These are phyloP conservation scores for Mycena albidolilacea DNA, from an alignment of 768 basidiomycete species.

Conservation along the genomic window DNA sequence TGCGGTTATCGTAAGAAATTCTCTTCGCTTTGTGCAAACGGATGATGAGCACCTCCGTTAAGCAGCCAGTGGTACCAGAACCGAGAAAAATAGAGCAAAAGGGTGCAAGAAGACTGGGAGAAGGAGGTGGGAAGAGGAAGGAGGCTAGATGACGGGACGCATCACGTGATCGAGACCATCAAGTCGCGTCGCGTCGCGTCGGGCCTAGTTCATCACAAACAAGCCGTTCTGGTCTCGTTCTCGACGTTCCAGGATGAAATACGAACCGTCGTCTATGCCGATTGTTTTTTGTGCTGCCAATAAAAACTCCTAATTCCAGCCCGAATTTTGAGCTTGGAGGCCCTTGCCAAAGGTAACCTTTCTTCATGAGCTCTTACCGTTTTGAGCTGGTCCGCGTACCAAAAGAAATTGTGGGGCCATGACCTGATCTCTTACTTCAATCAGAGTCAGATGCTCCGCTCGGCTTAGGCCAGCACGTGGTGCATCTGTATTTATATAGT, in stretches of 20 bases:
- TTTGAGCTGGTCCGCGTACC: no score
- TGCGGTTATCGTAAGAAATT: background rate
- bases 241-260: no score
- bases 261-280: no score
- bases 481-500: slow-evolving; percentile 11
- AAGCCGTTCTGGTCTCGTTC: no score
- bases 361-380: no score
- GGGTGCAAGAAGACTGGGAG: background rate
- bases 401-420: background rate
- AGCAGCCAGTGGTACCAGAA: background rate
- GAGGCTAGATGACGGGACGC: background rate
- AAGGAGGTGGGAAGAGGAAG: background rate
- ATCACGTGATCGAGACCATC: background rate
- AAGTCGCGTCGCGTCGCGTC: slow-evolving; percentile 19
- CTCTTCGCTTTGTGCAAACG: background rate
- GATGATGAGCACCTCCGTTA: background rate
- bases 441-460: slow-evolving; percentile 17
- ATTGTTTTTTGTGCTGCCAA: background rate
- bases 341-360: no score
- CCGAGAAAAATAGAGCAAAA: background rate
- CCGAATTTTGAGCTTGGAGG: no score
- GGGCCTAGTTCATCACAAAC: background rate
- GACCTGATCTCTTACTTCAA: background rate
- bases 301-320: background rate
- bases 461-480: slow-evolving; percentile 25